These are phyloP conservation scores for Ilex paraguariensis DNA, from an alignment of 305 asterid species.

Conservation along the genomic window DNA sequence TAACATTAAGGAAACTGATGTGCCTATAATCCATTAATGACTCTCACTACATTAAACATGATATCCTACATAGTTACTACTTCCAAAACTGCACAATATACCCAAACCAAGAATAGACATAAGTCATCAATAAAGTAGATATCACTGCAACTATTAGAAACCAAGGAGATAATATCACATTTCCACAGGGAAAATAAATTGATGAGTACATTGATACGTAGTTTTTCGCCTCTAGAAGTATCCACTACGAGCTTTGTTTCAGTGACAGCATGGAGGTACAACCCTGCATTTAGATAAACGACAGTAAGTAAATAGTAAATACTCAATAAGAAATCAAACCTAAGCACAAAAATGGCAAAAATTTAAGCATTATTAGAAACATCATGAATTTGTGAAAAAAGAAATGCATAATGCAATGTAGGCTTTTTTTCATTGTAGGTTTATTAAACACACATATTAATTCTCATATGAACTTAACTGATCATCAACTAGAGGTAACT, in stretches of 20 bases:
- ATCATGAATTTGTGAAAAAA: not conserved
- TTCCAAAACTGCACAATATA: too few relatives aligned
- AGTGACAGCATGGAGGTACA: constrained; percentile 78
- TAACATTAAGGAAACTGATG: not conserved
- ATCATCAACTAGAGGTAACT: too few relatives aligned
- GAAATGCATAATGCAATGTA: not conserved
- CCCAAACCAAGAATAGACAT: too few relatives aligned
- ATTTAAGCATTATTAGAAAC: not conserved
- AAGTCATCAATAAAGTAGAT: too few relatives aligned
- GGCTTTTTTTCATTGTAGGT: not conserved
- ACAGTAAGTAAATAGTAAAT: constrained; percentile 15
- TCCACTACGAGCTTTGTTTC: constrained; percentile 89
- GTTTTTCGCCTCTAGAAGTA: constrained; percentile 89
- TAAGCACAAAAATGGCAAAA: not conserved
- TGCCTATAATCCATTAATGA: not conserved
- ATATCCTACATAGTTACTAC: too few relatives aligned
- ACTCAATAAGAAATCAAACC: not conserved
- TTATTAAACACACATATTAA: not conserved
- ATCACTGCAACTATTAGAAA: too few relatives aligned
- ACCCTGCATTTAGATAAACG: constrained; percentile 49
- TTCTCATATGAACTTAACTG: not conserved
- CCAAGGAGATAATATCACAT: not conserved
- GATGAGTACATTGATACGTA: constrained; percentile 70
- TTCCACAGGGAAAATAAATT: constrained; percentile 8
- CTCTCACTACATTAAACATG: too few relatives aligned